Conservation (phyloP, 495 filamentous ascomycete species). For the Astrocystis sublimbata region DNA sequence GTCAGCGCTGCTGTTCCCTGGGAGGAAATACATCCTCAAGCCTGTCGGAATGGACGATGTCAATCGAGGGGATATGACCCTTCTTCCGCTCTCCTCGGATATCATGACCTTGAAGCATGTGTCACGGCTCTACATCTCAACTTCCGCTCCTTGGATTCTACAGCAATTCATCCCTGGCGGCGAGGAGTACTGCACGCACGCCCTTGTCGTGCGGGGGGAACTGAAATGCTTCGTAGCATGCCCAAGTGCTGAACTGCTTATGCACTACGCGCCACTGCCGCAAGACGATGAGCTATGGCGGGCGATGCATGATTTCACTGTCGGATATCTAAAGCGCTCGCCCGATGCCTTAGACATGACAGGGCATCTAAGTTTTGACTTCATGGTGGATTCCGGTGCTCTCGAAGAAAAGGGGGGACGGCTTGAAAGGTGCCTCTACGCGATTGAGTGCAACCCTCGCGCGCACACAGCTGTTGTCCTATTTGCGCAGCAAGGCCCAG, state of each 20-base stretch:
- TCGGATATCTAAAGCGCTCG: conserved; percentile 51
- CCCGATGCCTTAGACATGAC: conserved; percentile 49
- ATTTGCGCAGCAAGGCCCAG: conserved; percentile 38
- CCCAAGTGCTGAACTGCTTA: conserved; percentile 55
- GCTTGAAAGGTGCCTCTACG: conserved; percentile 43
- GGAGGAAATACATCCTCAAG: conserved; percentile 60
- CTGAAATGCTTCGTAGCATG: conserved; percentile 67
- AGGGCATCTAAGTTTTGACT: conserved; percentile 69
- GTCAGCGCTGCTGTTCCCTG: conserved; percentile 27
- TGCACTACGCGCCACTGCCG: conserved; percentile 63
- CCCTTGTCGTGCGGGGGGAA: conserved; percentile 60
- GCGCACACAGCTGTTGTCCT: conserved; percentile 61
- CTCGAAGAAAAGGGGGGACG: not conserved
- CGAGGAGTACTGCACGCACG: conserved; percentile 68
- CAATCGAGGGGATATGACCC: conserved; percentile 46
- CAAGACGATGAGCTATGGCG: conserved; percentile 52
- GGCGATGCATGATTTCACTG: conserved; percentile 63
- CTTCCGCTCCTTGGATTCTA: conserved; percentile 62
- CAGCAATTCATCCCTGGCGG: conserved; percentile 63
- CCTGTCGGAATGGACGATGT: conserved; percentile 54
- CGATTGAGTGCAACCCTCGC: conserved; percentile 66
- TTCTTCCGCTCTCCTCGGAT: conserved; percentile 56
- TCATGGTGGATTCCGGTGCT: conserved; percentile 53
- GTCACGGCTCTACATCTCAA: conserved; percentile 53
- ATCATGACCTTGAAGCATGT: conserved; percentile 57